Evolutionary conservation across 2,329 filamentous ascomycete genomes (phyloP).

Genomic region (Pseudogymnoascus sp.): DNA sequence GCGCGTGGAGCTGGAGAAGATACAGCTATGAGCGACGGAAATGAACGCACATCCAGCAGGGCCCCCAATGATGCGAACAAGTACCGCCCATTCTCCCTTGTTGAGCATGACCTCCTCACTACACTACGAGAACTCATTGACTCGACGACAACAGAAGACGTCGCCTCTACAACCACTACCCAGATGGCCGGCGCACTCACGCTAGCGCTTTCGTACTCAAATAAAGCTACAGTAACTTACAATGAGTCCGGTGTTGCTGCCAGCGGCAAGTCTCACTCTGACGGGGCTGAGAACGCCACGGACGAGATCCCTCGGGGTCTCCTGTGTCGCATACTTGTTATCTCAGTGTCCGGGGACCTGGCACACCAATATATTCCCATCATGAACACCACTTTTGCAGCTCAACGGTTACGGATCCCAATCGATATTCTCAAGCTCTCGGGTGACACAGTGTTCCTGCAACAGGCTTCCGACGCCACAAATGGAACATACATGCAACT

Average conservation of each 20-base stretch:
- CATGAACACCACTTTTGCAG: conserved; percentile 97
- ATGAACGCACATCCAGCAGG: conserved; percentile 25
- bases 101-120: conserved; percentile 70
- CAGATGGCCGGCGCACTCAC: conserved; percentile 88
- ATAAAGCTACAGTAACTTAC: conserved; percentile 47
- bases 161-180: conserved; percentile 65
- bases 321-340: conserved; percentile 75
- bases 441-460: conserved; percentile 81
- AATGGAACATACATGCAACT: conserved; percentile 61
- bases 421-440: conserved; percentile 87
- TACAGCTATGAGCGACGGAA: conserved; percentile 46
- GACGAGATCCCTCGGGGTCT: conserved; percentile 40
- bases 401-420: conserved; percentile 76
- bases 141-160: conserved; percentile 54
- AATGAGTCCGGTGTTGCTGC: conserved; percentile 30
- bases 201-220: conserved; percentile 81
- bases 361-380: conserved; percentile 91
- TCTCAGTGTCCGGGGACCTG: conserved; percentile 81
- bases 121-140: conserved; percentile 68
- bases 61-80: conserved; percentile 59
- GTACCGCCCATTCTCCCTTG: conserved; percentile 81
- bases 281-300: conserved; percentile 21
- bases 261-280: conserved; percentile 15
- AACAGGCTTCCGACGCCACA: conserved; percentile 76
- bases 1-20: conserved; percentile 37